phyloP scores from a whole-genome alignment of 2,329 filamentous ascomycete genomes.

The Corinectria fuckeliana region DNA sequence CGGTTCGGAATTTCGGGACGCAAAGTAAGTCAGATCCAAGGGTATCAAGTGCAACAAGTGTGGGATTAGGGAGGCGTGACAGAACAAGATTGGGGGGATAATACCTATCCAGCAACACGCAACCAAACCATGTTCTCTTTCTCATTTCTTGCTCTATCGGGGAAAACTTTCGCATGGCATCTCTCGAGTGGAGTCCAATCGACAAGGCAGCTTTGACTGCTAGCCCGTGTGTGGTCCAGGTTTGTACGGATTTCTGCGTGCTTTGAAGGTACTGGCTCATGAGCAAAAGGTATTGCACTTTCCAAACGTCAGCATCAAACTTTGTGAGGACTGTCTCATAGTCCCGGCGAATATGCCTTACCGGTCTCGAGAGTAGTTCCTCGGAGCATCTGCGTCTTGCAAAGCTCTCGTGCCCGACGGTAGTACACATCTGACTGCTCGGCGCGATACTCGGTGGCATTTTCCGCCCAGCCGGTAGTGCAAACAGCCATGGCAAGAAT shows the following conservation, averaged over 20 bases:
- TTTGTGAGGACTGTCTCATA: neutral
- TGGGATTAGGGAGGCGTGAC: too few relatives aligned
- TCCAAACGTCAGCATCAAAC: neutral
- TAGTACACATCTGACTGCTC: conserved; percentile 53
- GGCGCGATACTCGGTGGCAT: conserved; percentile 44
- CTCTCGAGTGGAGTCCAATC: conserved; percentile 56
- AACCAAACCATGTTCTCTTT: conserved; percentile 52
- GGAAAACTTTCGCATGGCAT: conserved; percentile 44
- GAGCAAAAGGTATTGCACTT: conserved; percentile 56
- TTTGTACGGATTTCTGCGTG: conserved; percentile 58
- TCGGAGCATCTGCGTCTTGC: conserved; percentile 48
- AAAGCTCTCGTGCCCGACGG: conserved; percentile 51
- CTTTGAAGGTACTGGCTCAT: conserved; percentile 60
- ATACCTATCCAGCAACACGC: conserved; percentile 26
- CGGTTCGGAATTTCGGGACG: too few relatives aligned
- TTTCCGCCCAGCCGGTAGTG: conserved; percentile 38
- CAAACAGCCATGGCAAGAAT: conserved; percentile 55
- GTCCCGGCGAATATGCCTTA: neutral
- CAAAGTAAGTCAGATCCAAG: too few relatives aligned
- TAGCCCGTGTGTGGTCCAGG: conserved; percentile 61
- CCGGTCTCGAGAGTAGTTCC: conserved; percentile 52
- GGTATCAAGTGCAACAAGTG: too few relatives aligned
- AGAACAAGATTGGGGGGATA: too few relatives aligned
- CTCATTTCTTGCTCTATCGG: conserved; percentile 54
- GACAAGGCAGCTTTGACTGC: conserved; percentile 58